Conservation (phyloP, 768 basidiomycete genomes). For the Pulveroboletus ravenelii region DNA sequence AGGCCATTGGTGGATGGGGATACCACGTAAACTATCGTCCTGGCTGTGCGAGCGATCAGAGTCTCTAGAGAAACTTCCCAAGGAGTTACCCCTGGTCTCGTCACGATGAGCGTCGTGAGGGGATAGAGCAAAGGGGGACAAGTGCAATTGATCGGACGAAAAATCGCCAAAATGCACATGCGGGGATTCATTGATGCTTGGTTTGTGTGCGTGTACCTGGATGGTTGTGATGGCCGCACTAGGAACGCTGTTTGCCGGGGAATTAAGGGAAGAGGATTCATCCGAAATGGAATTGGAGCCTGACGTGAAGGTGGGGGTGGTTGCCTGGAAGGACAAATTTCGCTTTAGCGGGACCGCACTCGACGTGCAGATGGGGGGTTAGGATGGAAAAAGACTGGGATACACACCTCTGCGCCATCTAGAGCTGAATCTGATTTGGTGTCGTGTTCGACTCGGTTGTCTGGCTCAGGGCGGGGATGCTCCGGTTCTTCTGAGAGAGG, state of each 20-base stretch:
- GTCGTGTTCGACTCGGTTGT: neutral
- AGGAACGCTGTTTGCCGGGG: slow-evolving; percentile 17
- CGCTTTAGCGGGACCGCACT: slow-evolving; percentile 5
- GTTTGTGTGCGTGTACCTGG: slow-evolving; percentile 26
- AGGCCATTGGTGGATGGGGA: slow-evolving; percentile 9
- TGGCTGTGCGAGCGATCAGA: slow-evolving; percentile 19
- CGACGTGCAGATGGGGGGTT: neutral
- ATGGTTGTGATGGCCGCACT: slow-evolving; percentile 12
- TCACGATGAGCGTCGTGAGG: slow-evolving; percentile 1
- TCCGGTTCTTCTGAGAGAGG: slow-evolving; percentile 55
- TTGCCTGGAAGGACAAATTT: slow-evolving; percentile 16
- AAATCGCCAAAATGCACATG: slow-evolving; percentile 31
- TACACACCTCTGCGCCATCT: slow-evolving; percentile 30
- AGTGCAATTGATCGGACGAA: slow-evolving; percentile 27
- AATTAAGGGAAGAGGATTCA: slow-evolving; percentile 35
- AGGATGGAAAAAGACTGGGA: neutral
- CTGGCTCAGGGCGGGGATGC: slow-evolving; percentile 23
- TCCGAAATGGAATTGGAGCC: slow-evolving; percentile 41
- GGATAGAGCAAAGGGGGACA: slow-evolving; percentile 19
- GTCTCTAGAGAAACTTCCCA: slow-evolving; percentile 8
- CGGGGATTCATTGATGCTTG: slow-evolving; percentile 26
- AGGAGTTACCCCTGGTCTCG: neutral
- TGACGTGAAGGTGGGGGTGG: slow-evolving; percentile 35
- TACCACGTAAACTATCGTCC: slow-evolving; percentile 15
- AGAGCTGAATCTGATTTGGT: slow-evolving; percentile 10